phyloP scores from a whole-genome alignment of 768 basidiomycete genomes.

The Lyophyllum semitale region DNA sequence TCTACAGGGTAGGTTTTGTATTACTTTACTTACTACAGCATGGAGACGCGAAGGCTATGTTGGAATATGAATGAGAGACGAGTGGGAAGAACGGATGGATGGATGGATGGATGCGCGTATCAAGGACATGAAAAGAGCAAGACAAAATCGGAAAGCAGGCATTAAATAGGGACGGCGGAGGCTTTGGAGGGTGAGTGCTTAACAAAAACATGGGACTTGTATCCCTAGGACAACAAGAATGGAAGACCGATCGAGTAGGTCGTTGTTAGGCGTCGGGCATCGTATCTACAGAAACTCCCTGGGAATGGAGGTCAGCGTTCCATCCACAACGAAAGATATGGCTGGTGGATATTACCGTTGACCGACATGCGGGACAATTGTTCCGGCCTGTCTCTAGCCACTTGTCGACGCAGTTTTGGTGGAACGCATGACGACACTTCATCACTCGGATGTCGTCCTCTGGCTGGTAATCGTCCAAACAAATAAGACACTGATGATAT shows the following conservation, averaged over 20 bases:
- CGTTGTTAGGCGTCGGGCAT: background rate
- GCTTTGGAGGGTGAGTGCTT: background rate
- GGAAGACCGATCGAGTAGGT: background rate
- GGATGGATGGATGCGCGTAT: background rate
- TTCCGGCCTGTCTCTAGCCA: conserved; percentile 88
- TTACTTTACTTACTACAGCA: conserved; percentile 5
- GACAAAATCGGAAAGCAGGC: background rate
- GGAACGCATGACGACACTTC: conserved; percentile 88
- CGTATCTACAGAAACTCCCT: conserved; percentile 35
- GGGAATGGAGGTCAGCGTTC: background rate
- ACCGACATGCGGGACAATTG: conserved; percentile 90
- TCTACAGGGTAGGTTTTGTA: conserved; percentile 2
- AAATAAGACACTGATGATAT: conserved; percentile 71
- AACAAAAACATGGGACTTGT: background rate
- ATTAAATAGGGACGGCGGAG: background rate
- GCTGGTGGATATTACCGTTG: conserved; percentile 48
- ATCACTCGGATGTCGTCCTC: conserved; percentile 83
- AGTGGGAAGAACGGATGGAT: background rate
- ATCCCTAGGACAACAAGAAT: background rate
- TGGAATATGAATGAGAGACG: conserved; percentile 5
- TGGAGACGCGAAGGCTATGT: background rate
- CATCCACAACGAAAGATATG: background rate
- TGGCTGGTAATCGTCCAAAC: conserved; percentile 80
- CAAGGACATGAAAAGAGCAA: background rate
- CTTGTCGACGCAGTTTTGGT: conserved; percentile 82